Conservation (phyloP, 2,329 filamentous ascomycete species). For the Aspergillus unguis region DNA sequence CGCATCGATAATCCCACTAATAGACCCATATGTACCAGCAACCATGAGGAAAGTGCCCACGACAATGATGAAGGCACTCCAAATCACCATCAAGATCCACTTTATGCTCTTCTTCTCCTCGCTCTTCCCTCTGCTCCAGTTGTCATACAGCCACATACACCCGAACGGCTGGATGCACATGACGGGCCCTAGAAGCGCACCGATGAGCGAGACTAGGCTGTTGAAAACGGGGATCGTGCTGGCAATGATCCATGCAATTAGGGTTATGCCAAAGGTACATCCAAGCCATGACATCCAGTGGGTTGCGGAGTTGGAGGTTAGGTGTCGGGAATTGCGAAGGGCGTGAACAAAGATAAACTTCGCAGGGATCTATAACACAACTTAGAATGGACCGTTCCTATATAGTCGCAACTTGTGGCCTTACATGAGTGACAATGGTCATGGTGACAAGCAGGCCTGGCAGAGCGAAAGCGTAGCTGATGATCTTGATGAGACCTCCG, state of each 20-base stretch:
- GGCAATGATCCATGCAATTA: conserved; percentile 20
- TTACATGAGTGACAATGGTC: conserved; percentile 17
- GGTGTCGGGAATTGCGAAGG: conserved; percentile 16
- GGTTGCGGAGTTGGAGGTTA: conserved; percentile 14
- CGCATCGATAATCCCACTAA: conserved; percentile 39
- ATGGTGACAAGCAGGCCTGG: conserved; percentile 25
- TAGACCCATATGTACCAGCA: conserved; percentile 45
- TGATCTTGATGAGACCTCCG: conserved; percentile 39
- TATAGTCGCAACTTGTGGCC: neutral
- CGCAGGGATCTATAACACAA: conserved; percentile 1
- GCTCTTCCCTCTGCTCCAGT: conserved; percentile 18
- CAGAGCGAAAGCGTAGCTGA: conserved; percentile 39
- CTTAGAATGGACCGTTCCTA: neutral
- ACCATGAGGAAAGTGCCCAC: conserved; percentile 44
- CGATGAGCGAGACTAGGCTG: conserved; percentile 18
- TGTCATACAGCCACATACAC: conserved; percentile 34
- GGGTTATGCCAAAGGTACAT: conserved; percentile 18
- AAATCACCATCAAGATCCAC: conserved; percentile 22
- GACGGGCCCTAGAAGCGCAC: conserved; percentile 19
- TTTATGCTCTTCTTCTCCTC: conserved; percentile 9
- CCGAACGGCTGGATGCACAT: conserved; percentile 19
- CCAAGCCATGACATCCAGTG: conserved; percentile 21
- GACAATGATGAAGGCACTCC: conserved; percentile 35
- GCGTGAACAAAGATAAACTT: conserved; percentile 14
- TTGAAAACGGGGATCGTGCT: conserved; percentile 22